Evolutionary conservation across 495 filamentous ascomycete species (phyloP), one percentile per base, ranked within the genome.

Genomic region (Aspergillus saccharolyticus): DNA sequence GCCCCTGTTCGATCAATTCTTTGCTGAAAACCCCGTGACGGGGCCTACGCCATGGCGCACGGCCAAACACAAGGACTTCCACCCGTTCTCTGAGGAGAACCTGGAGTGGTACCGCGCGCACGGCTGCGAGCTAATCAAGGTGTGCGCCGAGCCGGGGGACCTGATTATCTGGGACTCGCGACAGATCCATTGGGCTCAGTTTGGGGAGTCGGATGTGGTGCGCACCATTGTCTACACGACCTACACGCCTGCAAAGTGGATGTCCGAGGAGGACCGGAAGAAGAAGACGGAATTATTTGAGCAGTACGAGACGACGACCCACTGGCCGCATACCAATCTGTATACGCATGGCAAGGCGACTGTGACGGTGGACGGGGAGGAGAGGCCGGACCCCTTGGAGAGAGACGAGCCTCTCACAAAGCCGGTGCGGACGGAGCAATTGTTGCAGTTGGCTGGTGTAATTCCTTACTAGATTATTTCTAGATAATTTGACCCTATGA

Each of bases 91-190:
- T 9, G 55, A 65, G 12, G 56, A 67, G 4, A 63, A 76, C 25
- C 56, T 77, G 45, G 20, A 67, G 6, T 77, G 69, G 72, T 77
- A 71, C 54, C 28, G 51, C 25, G 56, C 45, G 5, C 67, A 55
- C 5, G 74, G 69, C 4, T 61, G 66, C 54, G 61, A 66, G 42
- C 65, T 68, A 1, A 33, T 57, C 28, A 77, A 77, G 52, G 72
- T 76, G 1, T 61, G 64, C 21, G 71, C 73, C 0, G 73, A 74
- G 42, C 66, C 70, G 0, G 75, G 75, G 0, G 75, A 77, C 53
- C 58, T 78, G 42, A 69, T 78, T 33, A 58, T 78, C 0, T 78
- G 75, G 73, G 74, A 78, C 49, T 71, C 66, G 7, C 69, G 74
- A 1, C 70, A 66, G 16, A 66, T 73, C 15, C 74, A 77, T 53